Evolutionary conservation across 2,329 filamentous ascomycete genomes (phyloP).

Genomic region (Colletotrichum sp.): DNA sequence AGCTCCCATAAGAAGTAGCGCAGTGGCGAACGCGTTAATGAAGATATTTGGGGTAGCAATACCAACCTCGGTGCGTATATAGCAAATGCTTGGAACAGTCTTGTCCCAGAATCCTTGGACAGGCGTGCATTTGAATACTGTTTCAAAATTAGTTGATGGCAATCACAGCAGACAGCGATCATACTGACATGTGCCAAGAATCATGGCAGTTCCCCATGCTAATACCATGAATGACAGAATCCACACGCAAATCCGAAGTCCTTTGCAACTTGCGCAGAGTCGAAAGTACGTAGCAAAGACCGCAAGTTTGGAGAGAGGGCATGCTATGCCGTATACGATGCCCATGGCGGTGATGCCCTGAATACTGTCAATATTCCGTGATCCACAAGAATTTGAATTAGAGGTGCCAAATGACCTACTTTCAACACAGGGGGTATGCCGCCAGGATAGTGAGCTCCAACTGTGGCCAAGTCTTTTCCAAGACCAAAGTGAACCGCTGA

Average conservation of each 20-base stretch:
- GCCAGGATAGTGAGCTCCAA: background rate
- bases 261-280: background rate
- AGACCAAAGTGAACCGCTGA: background rate
- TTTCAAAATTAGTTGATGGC: background rate
- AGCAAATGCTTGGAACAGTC: background rate
- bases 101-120: background rate
- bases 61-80: background rate
- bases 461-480: background rate
- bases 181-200: background rate
- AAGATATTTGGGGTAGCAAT: background rate
- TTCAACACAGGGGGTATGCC: background rate
- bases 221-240: background rate
- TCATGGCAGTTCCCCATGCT: background rate
- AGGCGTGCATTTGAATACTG: background rate
- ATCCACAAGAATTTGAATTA: fast-evolving
- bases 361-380: background rate
- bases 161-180: background rate
- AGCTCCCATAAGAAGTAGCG: background rate
- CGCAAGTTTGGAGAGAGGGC: background rate
- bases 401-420: background rate
- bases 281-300: background rate
- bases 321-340: background rate
- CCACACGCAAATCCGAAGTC: background rate
- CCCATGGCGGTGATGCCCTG: background rate
- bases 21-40: background rate